Evolutionary conservation across 1,284 basidiomycete genomes (phyloP).

Genomic region (Irpex lacteus): DNA sequence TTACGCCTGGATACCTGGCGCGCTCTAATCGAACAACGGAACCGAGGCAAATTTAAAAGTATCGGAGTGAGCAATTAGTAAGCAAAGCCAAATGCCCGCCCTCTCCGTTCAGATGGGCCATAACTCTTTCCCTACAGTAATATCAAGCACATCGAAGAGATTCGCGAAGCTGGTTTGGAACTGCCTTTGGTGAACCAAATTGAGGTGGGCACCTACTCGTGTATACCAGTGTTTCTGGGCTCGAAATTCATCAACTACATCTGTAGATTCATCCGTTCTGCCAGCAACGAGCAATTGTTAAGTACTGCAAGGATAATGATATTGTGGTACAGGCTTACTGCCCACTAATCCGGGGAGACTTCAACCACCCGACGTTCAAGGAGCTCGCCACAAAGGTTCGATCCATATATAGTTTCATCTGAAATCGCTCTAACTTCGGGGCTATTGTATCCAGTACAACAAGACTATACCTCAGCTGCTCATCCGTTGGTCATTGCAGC

Average conservation of each 20-base stretch:
- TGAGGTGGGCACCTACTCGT: constrained; percentile 46
- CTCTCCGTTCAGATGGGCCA: too few species aligned
- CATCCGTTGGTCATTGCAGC: constrained; percentile 69
- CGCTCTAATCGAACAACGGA: constrained; percentile 37
- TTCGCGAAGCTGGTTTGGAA: constrained; percentile 56
- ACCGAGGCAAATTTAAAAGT: constrained; percentile 45
- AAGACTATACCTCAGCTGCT: constrained; percentile 60
- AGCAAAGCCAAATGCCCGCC: too few species aligned
- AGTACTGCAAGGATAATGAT: constrained; percentile 65
- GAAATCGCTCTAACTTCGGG: background rate
- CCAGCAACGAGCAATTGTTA: constrained; percentile 77
- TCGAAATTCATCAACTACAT: too few species aligned
- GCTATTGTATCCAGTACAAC: constrained; percentile 31
- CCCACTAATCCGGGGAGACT: constrained; percentile 46
- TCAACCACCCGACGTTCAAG: constrained; percentile 39
- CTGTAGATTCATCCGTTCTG: constrained; percentile 78
- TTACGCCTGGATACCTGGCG: constrained; percentile 41
- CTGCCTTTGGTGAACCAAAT: constrained; percentile 82
- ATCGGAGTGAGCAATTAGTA: constrained; percentile 63
- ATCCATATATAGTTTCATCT: background rate
- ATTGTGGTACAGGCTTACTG: constrained; percentile 74
- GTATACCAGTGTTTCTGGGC: too few species aligned
- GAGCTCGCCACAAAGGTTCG: constrained; percentile 42
- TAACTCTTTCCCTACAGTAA: constrained; percentile 38
- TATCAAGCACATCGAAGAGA: constrained; percentile 75